These are phyloP conservation scores for Podaxis carcinomalis DNA, from an alignment of 768 basidiomycete genomes.

Conservation along the genomic window DNA sequence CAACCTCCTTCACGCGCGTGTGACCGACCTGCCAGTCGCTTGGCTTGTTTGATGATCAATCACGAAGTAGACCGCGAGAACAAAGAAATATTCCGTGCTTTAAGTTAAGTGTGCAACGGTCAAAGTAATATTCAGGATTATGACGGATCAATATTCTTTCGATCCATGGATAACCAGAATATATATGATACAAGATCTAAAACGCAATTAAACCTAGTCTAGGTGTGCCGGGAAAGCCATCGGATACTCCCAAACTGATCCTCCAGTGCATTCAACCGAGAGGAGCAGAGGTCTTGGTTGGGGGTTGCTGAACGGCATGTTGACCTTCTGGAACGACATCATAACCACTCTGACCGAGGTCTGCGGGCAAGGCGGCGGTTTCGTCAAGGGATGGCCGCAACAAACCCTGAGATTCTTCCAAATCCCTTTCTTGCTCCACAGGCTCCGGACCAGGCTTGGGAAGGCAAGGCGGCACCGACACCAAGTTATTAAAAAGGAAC, in stretches of 20 bases:
- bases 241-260: not conserved
- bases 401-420: constrained; percentile 55
- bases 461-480: constrained; percentile 59
- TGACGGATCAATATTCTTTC: not conserved
- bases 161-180: not conserved
- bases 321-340: constrained; percentile 68
- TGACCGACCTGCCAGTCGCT: not conserved
- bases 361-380: constrained; percentile 77
- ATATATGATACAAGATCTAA: not conserved
- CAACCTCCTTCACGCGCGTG: not conserved
- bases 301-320: constrained; percentile 21
- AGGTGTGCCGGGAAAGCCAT: not conserved
- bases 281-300: not conserved
- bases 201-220: not conserved
- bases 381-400: constrained; percentile 59
- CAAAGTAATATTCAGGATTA: not conserved
- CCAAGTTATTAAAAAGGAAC: constrained; percentile 90
- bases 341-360: constrained; percentile 78
- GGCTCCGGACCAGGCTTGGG: constrained; percentile 36
- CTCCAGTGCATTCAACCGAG: constrained; percentile 3
- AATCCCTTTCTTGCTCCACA: constrained; percentile 35
- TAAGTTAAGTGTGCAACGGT: not conserved
- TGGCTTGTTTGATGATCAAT: not conserved
- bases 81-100: not conserved
- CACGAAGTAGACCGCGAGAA: not conserved